A percentile compares a stretch with the other conserved stretches of the same genome.
Conservation (phyloP, 139 green algal species). For the Volvox africanus region DNA sequence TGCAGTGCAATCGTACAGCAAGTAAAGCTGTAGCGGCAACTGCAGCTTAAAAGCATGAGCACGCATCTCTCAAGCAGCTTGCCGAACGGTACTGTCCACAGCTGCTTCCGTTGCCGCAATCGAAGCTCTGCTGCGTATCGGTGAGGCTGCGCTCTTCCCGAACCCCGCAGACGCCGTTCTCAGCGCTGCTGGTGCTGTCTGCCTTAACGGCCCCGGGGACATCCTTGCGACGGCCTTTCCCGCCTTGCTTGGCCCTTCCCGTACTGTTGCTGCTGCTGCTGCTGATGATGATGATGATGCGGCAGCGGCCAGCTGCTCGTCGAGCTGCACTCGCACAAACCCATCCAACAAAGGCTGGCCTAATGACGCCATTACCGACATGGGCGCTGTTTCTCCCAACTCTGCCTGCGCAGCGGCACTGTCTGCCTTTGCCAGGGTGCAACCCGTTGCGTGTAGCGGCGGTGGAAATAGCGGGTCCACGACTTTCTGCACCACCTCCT, state of each 20-base stretch:
- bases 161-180: neutral
- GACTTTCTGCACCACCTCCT: constrained; percentile 68
- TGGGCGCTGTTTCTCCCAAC: neutral
- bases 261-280: neutral
- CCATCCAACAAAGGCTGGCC: neutral
- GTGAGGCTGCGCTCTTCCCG: neutral
- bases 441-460: neutral
- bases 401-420: neutral
- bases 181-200: neutral
- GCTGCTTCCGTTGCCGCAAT: too few species aligned
- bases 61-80: too few species aligned
- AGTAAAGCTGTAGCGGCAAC: too few species aligned
- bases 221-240: neutral
- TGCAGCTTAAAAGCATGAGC: too few species aligned
- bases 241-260: neutral
- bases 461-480: constrained; percentile 60
- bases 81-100: too few species aligned
- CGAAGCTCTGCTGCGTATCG: neutral
- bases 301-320: neutral
- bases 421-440: too few species aligned
- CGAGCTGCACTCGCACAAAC: constrained; percentile 16
- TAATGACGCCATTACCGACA: neutral
- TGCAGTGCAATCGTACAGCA: too few species aligned
- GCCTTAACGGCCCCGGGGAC: neutral
- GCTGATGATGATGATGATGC: too few species aligned